These are phyloP conservation scores for Aspergillus diversus DNA, from an alignment of 495 filamentous ascomycete species.

Conservation along the genomic window DNA sequence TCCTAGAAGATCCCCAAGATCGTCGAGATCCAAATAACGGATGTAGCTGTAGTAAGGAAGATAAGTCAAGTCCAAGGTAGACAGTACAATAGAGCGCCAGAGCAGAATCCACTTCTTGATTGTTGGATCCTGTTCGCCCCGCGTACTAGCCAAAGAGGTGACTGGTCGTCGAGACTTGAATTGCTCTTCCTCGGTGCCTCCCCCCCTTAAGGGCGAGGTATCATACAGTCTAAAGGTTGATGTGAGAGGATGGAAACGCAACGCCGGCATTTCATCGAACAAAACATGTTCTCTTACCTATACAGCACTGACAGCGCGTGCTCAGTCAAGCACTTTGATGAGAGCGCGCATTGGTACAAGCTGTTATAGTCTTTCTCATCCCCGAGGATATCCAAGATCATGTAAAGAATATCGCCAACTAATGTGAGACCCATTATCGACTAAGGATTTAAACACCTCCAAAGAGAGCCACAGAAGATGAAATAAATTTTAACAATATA, in stretches of 20 bases:
- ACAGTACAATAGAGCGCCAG: slow-evolving; percentile 72
- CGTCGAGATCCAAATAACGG: slow-evolving; percentile 61
- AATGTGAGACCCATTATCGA: slow-evolving; percentile 27
- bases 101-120: slow-evolving; percentile 59
- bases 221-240: slow-evolving; percentile 37
- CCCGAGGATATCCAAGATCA: slow-evolving; percentile 35
- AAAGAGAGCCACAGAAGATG: not conserved
- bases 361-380: slow-evolving; percentile 35
- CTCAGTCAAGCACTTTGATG: slow-evolving; percentile 45
- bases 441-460: not conserved
- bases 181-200: slow-evolving; percentile 42
- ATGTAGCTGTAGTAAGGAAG: slow-evolving; percentile 75
- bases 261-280: not conserved
- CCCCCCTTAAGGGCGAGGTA: slow-evolving; percentile 40
- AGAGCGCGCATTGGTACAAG: slow-evolving; percentile 33
- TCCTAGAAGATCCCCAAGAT: slow-evolving; percentile 58
- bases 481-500: slow-evolving; percentile 9
- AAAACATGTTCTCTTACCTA: slow-evolving; percentile 41
- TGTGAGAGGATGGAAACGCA: slow-evolving; percentile 10
- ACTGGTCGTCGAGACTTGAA: slow-evolving; percentile 30
- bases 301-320: slow-evolving; percentile 67
- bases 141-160: slow-evolving; percentile 7
- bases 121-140: slow-evolving; percentile 25
- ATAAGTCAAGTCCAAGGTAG: slow-evolving; percentile 62
- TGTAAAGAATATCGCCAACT: slow-evolving; percentile 30